Evolutionary conservation across 2,329 filamentous ascomycete species (phyloP), one percentile per base, ranked within the genome.

Genomic region (Zasmidium citrigriseum): DNA sequence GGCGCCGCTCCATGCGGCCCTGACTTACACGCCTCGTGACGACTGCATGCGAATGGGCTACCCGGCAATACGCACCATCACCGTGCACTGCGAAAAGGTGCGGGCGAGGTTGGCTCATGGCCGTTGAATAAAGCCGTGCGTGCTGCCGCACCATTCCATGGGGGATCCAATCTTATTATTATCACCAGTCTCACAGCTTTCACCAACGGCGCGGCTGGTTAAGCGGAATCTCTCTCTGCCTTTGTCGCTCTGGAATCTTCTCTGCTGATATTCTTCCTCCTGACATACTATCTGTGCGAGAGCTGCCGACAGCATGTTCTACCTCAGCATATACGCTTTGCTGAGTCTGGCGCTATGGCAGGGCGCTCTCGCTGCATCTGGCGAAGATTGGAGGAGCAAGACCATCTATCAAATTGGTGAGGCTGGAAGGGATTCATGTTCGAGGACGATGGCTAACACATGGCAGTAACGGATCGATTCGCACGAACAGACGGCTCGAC

Each of bases 321-420:
- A 55, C 48, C 29, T 52, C 44, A 53, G 47, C 52, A 55, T 54
- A 12, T 18, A 64, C 46, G 55, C 61, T 14, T 27, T 63, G 41
- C 51, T 69, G 49, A 50, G 62, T 53, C 58, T 71, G 48, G 64
- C 64, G 44, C 52, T 68, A 22, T 53, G 46, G 57, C 62, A 46
- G 12, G 12, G 46, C 10, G 59, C 63, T n/a, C 27, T 61, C 49
- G 68, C 68, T 25, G 69, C 69, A 23, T 60, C 62, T 21, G 51
- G 62, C 20, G 68, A 67, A 5, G 65, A 77, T 49, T 78, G 76
- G 76, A 67, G 75, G 27, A 68, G 66, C 25, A 63, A 70, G 53
- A 73, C 70, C 24, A 77, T 78, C 52, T 78, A 78, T 60, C 76
- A 78, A 63, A 66, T 78, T 18, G n/a, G n/a, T n/a, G n/a, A n/a